Evolutionary conservation across 768 basidiomycete species (phyloP).

Genomic region (Amanita muscaria): DNA sequence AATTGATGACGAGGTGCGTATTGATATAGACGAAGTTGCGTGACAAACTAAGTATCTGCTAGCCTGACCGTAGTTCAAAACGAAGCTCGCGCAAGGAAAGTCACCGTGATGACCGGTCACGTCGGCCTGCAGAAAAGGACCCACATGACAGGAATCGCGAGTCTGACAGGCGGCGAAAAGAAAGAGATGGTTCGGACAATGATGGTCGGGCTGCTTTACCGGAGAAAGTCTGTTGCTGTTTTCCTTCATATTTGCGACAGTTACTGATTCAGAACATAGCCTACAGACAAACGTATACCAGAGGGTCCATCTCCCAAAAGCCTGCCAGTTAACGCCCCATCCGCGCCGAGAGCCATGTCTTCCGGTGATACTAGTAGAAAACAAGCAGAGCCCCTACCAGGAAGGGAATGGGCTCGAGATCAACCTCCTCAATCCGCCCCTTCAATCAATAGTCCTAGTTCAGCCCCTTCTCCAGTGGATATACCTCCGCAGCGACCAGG

Average conservation of each 20-base stretch:
- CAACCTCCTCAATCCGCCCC: slow-evolving; percentile 10
- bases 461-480: slow-evolving; percentile 16
- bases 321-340: slow-evolving; percentile 11
- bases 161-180: slow-evolving; percentile 57
- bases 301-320: slow-evolving; percentile 11
- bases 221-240: slow-evolving; percentile 53
- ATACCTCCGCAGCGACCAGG: slow-evolving; percentile 6
- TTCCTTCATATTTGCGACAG: background rate
- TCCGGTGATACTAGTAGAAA: slow-evolving; percentile 8
- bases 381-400: slow-evolving; percentile 10
- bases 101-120: slow-evolving; percentile 66
- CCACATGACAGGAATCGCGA: slow-evolving; percentile 59
- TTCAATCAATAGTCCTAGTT: slow-evolving; percentile 12
- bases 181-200: slow-evolving; percentile 47
- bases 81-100: slow-evolving; percentile 73
- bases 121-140: slow-evolving; percentile 63
- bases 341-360: slow-evolving; percentile 16
- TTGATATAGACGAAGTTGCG: slow-evolving; percentile 4
- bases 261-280: background rate
- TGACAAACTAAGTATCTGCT: slow-evolving; percentile 11
- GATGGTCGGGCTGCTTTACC: slow-evolving; percentile 33
- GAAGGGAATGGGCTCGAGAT: slow-evolving; percentile 17
- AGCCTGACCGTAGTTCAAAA: slow-evolving; percentile 73
- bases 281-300: slow-evolving; percentile 13
- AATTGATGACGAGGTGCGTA: slow-evolving; percentile 65